A percentile compares a stretch with the other conserved stretches of the same genome.
phyloP scores from a whole-genome alignment of 1,284 basidiomycete species.

The Psilocybe mexicana region DNA sequence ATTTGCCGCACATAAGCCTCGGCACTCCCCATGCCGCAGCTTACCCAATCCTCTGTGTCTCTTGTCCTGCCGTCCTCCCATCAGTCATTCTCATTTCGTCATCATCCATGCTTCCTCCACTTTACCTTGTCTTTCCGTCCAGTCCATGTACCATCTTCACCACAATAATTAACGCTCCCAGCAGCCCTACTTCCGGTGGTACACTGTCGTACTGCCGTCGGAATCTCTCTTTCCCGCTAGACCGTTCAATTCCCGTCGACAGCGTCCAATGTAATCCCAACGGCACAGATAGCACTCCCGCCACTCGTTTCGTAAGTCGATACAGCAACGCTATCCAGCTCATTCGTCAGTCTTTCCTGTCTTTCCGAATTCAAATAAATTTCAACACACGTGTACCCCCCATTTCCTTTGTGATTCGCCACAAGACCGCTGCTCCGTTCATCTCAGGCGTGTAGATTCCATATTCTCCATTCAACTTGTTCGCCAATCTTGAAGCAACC shows the following conservation, averaged over 20 bases:
- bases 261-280: slow-evolving; percentile 61
- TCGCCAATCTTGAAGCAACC: slow-evolving; percentile 64
- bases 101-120: not conserved
- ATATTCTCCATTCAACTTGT: slow-evolving; percentile 51
- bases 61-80: slow-evolving; percentile 44
- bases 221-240: slow-evolving; percentile 41
- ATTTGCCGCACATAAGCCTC: slow-evolving; percentile 50
- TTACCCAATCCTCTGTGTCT: slow-evolving; percentile 50
- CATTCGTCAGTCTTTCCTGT: slow-evolving; percentile 5
- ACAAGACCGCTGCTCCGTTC: slow-evolving; percentile 80
- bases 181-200: slow-evolving; percentile 76
- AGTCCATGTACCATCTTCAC: slow-evolving; percentile 85
- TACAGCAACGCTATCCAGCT: slow-evolving; percentile 59
- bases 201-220: slow-evolving; percentile 59
- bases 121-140: slow-evolving; percentile 66
- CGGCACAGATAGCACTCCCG: slow-evolving; percentile 57
- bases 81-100: slow-evolving; percentile 6
- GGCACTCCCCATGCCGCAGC: slow-evolving; percentile 59
- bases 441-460: slow-evolving; percentile 74
- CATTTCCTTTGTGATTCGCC: slow-evolving; percentile 72
- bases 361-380: not conserved
- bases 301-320: slow-evolving; percentile 57
- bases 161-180: slow-evolving; percentile 66
- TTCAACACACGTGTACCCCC: slow-evolving; percentile 72
- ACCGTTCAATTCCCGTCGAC: slow-evolving; percentile 40